Evolutionary conservation across 2,329 filamentous ascomycete species (phyloP).

Genomic region (Trichoderma sp.): DNA sequence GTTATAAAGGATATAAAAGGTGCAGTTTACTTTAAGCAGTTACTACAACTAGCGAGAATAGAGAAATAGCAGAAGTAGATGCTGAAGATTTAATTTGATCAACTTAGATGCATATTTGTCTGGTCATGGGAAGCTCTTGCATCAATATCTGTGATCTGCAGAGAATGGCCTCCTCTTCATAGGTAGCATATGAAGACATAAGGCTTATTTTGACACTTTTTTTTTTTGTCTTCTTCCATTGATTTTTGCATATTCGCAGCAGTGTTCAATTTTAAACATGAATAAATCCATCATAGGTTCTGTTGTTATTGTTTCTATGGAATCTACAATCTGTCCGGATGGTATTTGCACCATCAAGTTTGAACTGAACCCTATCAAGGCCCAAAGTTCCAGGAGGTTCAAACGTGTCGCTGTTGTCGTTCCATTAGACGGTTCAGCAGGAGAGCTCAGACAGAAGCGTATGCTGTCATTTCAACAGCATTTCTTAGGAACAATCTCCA

Average conservation of each 20-base stretch:
- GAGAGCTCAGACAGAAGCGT: background rate
- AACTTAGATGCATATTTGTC: background rate
- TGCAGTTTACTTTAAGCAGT: background rate
- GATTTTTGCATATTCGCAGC: background rate
- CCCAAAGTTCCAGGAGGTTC: background rate
- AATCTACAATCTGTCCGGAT: background rate
- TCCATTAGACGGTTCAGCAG: background rate
- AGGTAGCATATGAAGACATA: background rate
- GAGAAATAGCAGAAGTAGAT: too few species aligned
- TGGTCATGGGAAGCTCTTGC: background rate
- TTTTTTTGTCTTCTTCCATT: too few species aligned
- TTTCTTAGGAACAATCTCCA: background rate
- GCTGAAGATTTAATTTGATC: background rate
- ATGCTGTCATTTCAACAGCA: background rate
- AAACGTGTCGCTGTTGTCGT: background rate
- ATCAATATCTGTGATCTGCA: background rate
- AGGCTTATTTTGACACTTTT: background rate
- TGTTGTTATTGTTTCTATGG: background rate
- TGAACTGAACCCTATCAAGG: background rate
- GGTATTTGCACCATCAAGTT: background rate
- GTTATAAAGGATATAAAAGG: background rate
- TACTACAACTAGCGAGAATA: too few species aligned
- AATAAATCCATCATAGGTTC: background rate
- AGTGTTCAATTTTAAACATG: background rate
- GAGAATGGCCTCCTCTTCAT: background rate